phyloP scores from a whole-genome alignment of 1,139 yeast species.

The Candida labiduridarum region DNA sequence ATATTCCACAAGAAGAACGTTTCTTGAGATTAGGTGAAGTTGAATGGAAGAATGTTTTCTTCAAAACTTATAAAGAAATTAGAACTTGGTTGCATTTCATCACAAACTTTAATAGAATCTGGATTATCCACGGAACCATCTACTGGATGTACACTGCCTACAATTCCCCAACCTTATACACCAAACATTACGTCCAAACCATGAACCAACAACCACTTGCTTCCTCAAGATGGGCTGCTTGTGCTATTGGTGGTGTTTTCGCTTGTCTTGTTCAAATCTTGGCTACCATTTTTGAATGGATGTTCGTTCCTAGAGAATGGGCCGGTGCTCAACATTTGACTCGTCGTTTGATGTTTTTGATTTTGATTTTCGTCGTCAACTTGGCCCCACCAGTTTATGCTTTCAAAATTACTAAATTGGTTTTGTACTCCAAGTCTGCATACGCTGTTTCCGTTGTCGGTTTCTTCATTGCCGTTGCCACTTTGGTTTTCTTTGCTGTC shows the following conservation, averaged over 20 bases:
- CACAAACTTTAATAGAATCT: conserved; percentile 61
- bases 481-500: conserved; percentile 81
- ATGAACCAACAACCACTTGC: conserved; percentile 52
- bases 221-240: conserved; percentile 44
- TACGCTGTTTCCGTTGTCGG: conserved; percentile 83
- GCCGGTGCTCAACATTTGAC: conserved; percentile 52
- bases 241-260: conserved; percentile 56
- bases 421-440: conserved; percentile 70
- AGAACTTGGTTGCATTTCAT: conserved; percentile 63
- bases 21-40: conserved; percentile 45
- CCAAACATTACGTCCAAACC: conserved; percentile 45
- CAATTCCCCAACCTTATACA: conserved; percentile 58
- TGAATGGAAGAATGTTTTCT: conserved; percentile 53
- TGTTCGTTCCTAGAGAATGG: conserved; percentile 58
- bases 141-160: conserved; percentile 63
- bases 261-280: conserved; percentile 46
- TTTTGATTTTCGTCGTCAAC: conserved; percentile 31
- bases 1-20: conserved; percentile 47
- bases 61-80: conserved; percentile 56
- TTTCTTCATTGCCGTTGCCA: conserved; percentile 84
- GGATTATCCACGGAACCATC: conserved; percentile 60
- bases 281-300: conserved; percentile 45
- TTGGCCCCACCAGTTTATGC: conserved; percentile 38
- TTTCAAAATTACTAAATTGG: conserved; percentile 32
- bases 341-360: conserved; percentile 35